A percentile compares a stretch with the other conserved stretches of the same genome.
These are phyloP conservation scores for Kurtzmaniella quercitrusa DNA, from an alignment of 1,139 yeast species.

Conservation along the genomic window DNA sequence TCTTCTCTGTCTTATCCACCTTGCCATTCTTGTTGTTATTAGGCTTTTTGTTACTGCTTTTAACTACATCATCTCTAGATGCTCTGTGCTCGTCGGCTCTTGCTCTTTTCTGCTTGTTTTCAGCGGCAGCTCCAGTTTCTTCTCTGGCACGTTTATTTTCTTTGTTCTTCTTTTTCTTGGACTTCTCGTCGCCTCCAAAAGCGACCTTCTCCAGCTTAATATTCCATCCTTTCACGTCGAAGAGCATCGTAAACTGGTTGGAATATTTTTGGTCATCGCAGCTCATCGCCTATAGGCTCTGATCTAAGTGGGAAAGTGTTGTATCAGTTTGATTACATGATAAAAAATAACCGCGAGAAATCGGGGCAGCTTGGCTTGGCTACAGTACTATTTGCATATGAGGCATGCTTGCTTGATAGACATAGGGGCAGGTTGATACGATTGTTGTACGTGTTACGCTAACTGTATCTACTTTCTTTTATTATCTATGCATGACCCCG, in stretches of 20 bases:
- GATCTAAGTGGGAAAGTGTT: background rate
- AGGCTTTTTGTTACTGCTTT: constrained; percentile 10
- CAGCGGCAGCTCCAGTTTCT: constrained; percentile 10
- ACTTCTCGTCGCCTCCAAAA: constrained; percentile 31
- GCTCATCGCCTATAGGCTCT: background rate
- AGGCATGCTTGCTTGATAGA: too few species aligned
- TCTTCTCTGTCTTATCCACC: background rate
- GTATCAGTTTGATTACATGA: background rate
- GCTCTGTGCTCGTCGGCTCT: constrained; percentile 4
- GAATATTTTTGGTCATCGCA: constrained; percentile 1
- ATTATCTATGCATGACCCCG: too few species aligned
- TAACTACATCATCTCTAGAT: constrained; percentile 8
- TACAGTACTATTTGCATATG: too few species aligned
- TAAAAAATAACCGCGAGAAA: background rate
- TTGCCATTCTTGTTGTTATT: constrained; percentile 1
- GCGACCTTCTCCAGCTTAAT: constrained; percentile 53
- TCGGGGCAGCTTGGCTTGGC: too few species aligned
- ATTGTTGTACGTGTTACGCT: too few species aligned
- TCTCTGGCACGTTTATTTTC: constrained; percentile 19
- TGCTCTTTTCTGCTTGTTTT: constrained; percentile 8
- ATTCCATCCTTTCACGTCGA: constrained; percentile 82
- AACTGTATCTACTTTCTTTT: too few species aligned
- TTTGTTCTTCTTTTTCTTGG: constrained; percentile 28
- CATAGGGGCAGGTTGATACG: too few species aligned
- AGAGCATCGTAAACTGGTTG: constrained; percentile 25